These are phyloP conservation scores for Tilletiopsis washingtonensis DNA, from an alignment of 1,284 basidiomycete species.

Conservation along the genomic window DNA sequence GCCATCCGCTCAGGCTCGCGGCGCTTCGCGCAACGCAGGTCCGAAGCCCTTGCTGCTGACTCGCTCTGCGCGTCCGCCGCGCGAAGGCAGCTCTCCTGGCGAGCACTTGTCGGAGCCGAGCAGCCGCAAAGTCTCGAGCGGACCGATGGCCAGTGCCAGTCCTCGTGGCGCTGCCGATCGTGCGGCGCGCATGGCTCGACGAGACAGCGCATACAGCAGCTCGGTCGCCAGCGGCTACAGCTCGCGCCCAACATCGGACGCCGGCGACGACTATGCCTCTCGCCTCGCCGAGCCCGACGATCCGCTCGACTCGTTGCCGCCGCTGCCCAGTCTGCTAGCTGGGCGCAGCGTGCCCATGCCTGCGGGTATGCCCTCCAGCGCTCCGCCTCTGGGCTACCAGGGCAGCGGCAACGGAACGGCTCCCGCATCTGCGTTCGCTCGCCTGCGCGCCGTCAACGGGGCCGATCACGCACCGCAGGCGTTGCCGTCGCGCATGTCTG, in stretches of 20 bases:
- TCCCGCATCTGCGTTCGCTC: constrained; percentile 3
- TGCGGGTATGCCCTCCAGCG: background rate
- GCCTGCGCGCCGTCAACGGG: background rate
- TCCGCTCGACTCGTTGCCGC: background rate
- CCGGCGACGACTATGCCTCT: background rate
- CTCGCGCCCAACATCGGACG: background rate
- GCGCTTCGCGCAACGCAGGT: constrained; percentile 14
- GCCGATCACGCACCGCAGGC: background rate
- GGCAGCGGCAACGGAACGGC: background rate
- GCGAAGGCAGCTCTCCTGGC: constrained; percentile 18
- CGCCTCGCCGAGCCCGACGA: background rate
- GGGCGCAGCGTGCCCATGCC: no score
- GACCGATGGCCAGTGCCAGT: constrained; percentile 24
- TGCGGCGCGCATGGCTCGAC: constrained; percentile 5
- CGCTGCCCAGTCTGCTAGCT: background rate
- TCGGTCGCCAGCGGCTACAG: constrained; percentile 6
- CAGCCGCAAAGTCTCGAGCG: constrained; percentile 30
- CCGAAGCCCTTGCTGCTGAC: constrained; percentile 30
- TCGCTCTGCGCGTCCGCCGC: constrained; percentile 25
- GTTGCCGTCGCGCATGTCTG: no score
- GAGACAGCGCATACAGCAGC: constrained; percentile 8
- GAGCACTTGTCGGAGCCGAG: constrained; percentile 15
- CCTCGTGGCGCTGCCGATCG: constrained; percentile 2
- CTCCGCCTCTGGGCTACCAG: background rate
- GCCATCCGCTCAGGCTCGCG: constrained; percentile 22